Percentiles rank a stretch among this genome's conserved stretches.
Conservation (phyloP, 2,329 filamentous ascomycete genomes). For the Tolypocladium sp. region DNA sequence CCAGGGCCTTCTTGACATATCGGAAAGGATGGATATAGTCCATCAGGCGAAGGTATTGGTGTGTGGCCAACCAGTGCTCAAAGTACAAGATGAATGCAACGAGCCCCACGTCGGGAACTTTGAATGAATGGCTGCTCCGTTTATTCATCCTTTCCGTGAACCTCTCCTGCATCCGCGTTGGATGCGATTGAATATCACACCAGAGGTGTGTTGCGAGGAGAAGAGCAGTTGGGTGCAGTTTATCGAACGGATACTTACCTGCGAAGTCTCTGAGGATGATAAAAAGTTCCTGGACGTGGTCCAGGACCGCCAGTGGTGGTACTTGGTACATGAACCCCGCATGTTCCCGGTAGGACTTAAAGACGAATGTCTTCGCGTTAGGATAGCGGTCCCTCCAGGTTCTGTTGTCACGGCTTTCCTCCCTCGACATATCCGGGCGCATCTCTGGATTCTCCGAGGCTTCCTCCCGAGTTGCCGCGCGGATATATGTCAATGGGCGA, state of each 20-base stretch:
- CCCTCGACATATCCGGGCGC: no score
- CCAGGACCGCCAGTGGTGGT: neutral
- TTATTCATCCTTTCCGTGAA: no score
- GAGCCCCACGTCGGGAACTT: neutral
- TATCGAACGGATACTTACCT: neutral
- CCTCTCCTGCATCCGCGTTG: neutral
- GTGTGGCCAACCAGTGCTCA: neutral
- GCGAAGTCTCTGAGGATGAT: neutral
- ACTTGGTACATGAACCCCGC: neutral
- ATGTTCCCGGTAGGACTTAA: no score
- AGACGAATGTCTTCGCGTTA: neutral
- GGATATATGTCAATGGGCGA: no score
- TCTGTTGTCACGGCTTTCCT: no score
- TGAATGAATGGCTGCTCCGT: no score
- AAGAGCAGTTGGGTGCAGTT: neutral
- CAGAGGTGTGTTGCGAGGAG: no score
- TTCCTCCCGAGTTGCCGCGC: no score
- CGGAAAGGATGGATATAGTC: neutral
- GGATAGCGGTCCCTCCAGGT: neutral
- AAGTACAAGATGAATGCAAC: neutral
- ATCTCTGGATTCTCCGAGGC: no score
- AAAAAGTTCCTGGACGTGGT: neutral
- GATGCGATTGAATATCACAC: no score
- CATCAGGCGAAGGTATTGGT: neutral
- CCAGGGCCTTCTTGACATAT: neutral